Base-by-base conservation (phyloP, 306 rosid species). In the Medicago truncatula region DNA sequence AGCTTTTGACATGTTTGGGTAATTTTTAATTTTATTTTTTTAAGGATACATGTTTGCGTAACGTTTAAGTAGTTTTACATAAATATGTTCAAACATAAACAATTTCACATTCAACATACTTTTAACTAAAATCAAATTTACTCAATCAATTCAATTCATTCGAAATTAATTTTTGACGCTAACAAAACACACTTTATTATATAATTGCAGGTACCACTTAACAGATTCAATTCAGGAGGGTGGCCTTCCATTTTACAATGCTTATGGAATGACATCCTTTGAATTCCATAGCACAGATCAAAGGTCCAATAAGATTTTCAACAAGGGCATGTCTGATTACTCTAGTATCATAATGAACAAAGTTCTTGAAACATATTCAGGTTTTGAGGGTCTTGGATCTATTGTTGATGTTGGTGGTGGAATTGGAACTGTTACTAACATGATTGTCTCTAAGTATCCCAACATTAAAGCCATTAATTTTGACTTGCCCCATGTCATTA, bases 391-490 rank as follows among this genome's bases (percentile, higher is more conserved):
- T 31, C 85, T 93, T 25, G 54, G 34, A 52, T 86, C 96, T 3
- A 3, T 91, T 8, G 96, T 89, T 2, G 97, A 93, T 52, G 98
- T 91, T 21, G 98, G 97, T 4, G 98, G 98, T 9, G 97, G 97
- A 7, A 89, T 85, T 0, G 96, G 97, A 54, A 88, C 89, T 53
- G 77, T 86, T 3, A 17, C 83, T 40, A 84, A n/a, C 81, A 89
- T 74, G 89, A 88, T 93, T 14, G 87, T 87, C 64, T 84, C 97
- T 0, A 91, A 85, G 76, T 88, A 93, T 83, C 89, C 98, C 34
- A 77, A 83, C 9, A 85, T 89, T 2, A 86, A 78, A 34, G 91
- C 88, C 64, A 83, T 91, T 75, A 90, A 93, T 83, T 93, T 89
- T 67, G 98, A 93, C 67, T 62, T 91, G 76, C 96, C 97, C 36